Base-by-base conservation (phyloP, 1,284 basidiomycete species). In the Pascua sp. region DNA sequence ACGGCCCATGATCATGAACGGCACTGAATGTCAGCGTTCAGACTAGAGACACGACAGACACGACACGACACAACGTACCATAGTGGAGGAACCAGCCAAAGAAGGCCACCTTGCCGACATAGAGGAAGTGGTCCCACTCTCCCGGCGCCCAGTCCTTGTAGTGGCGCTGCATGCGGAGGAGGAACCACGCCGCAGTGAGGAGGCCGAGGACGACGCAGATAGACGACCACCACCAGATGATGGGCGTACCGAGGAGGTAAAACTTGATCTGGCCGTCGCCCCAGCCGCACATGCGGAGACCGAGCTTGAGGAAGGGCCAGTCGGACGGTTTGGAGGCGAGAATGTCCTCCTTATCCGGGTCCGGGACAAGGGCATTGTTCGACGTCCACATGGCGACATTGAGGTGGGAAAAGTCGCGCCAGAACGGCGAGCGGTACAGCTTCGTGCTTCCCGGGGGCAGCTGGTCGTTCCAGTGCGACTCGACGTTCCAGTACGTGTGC, bases 301-400 rank as follows among this genome's bases (percentile, higher is more conserved):
- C 93, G 51, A 91, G 82, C 55, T 85, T 85, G 48, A 98, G 81
- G 79, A 89, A 88, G 0, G 95, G 95, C 95, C 96, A 98, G 73
- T 98, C 94, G 48, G 83, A 82, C 0, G 95, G 94, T 67, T 84
- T 85, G 40, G 91, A 95, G 0, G 95, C 94, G 51, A 98, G 85
- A 66, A 97, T 91, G 73, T 98, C 95, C 66, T 94, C 91, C 80
- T 98, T 98, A 81, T 98, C 95, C 0, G 93, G 90, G 69, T 98
- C 93, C 0, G 95, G 95, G 46, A 98, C 80, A 53, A 98, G 86
- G 0, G 96, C 94, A 74, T 98, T 98, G 81, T 98, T 98, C 5
- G 94, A 96, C 0, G 93, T 97, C 91, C 96, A 95, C 96, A 98
- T 98, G 13, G 94, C 95, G 13, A 98, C 91, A 70, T 98, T 98